Evolutionary conservation across 1,284 basidiomycete genomes (phyloP).

Genomic region (Volvariella volvacea): DNA sequence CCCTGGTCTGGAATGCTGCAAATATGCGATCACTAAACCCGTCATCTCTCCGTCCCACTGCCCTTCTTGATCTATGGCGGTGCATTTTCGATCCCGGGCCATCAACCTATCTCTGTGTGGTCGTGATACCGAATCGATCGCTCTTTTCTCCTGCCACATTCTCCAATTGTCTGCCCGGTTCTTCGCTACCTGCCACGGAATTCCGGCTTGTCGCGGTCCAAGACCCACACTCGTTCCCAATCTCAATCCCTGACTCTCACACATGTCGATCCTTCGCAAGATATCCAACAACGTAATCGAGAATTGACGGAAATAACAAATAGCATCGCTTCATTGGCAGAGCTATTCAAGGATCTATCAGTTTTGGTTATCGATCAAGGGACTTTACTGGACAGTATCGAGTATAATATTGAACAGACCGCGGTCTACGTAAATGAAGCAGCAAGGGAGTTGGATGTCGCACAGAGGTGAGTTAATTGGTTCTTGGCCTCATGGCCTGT

Average conservation of each 20-base stretch:
- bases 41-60: slow-evolving; percentile 2
- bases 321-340: slow-evolving; percentile 87
- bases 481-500: too few relatives aligned
- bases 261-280: slow-evolving; percentile 32
- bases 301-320: slow-evolving; percentile 91
- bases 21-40: too few relatives aligned
- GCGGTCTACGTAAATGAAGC: slow-evolving; percentile 78
- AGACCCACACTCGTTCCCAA: slow-evolving; percentile 32
- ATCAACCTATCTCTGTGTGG: slow-evolving; percentile 10
- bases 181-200: slow-evolving; percentile 5
- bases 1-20: background rate
- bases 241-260: slow-evolving; percentile 26
- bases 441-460: slow-evolving; percentile 78
- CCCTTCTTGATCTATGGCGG: slow-evolving; percentile 3
- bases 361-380: slow-evolving; percentile 97
- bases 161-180: slow-evolving; percentile 10
- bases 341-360: slow-evolving; percentile 93
- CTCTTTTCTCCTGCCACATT: slow-evolving; percentile 6
- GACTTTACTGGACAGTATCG: slow-evolving; percentile 91
- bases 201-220: too few relatives aligned
- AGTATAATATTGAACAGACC: slow-evolving; percentile 96
- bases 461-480: slow-evolving; percentile 58
- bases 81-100: slow-evolving; percentile 9
- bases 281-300: slow-evolving; percentile 61
- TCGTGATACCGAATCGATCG: slow-evolving; percentile 7